Base-by-base conservation (phyloP, 2,329 filamentous ascomycete genomes). In the Fusarium burgessii region DNA sequence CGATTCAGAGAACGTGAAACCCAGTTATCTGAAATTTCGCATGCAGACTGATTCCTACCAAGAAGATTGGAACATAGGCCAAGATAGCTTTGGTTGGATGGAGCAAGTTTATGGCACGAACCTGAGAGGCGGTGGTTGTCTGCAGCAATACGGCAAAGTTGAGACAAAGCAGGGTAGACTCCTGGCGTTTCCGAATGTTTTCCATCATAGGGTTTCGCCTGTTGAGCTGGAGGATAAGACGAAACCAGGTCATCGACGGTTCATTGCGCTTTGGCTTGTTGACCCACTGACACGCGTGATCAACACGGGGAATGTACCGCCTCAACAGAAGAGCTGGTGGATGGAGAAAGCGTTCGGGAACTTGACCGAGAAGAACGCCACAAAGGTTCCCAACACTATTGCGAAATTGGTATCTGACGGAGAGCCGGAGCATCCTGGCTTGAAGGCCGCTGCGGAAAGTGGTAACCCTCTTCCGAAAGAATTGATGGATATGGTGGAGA, bases 231-330 rank as follows among this genome's bases (percentile, higher is more conserved):
- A 68, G 1, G 87, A 90, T 60, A 71, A 67, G 1, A 82, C 83
- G 0, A 84, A 81, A 61, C 82, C 85, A 0, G 88, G 87, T 0
- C 84, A 88, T 67, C 79, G 86, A 0, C 84, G 85, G 41, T 85
- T 89, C 46, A 78, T 89, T 4, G 84, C 84, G 0, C 76, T 89
- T 5, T 89, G 84, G 76, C 81, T 89, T 0, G 83, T 89, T 1
- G 86, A 89, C 56, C 88, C 87, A 0, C 69, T 82, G 15, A 73
- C 77, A 0, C 81, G 80, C 0, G 65, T 80, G n/a, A 74, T 80
- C 33, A 76, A 69, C 27, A 81, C 80, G 2, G 78, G 72, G 1
- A 81, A 80, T 12, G 76, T 81, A 0, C 80, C 78, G 2, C 79
- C 79, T 0, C 80, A 81, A 55, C 78, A 80, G 46, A 68, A 64